Conservation (phyloP, 139 green algal species). For the Coelastrella sp. region DNA sequence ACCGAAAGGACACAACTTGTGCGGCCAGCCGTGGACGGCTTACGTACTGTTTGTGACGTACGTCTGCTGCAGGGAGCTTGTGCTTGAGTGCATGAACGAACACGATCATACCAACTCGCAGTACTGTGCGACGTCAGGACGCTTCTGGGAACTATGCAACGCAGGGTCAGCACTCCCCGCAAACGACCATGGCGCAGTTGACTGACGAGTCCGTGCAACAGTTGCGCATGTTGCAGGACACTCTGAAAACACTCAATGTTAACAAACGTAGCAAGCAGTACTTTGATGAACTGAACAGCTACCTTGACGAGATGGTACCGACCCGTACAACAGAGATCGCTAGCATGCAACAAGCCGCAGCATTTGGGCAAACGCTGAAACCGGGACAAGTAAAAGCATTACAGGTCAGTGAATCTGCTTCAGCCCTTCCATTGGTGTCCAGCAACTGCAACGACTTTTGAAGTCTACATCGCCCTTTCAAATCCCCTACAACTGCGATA, state of each 20-base stretch:
- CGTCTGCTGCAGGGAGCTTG: too few relatives aligned
- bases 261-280: background rate
- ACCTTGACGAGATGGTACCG: constrained; percentile 9
- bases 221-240: background rate
- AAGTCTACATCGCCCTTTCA: background rate
- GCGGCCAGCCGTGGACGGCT: too few relatives aligned
- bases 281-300: background rate
- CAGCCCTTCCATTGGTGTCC: too few relatives aligned
- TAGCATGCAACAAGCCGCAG: constrained; percentile 28
- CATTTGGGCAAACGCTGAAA: constrained; percentile 41
- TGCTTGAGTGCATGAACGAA: too few relatives aligned
- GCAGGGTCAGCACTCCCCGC: too few relatives aligned
- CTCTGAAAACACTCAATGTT: background rate
- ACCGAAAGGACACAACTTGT: too few relatives aligned
- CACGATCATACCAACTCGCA: too few relatives aligned
- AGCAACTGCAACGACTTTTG: background rate
- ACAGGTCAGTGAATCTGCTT: too few relatives aligned
- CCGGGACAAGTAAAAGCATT: constrained; percentile 33
- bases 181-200: constrained; percentile 3
- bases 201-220: constrained; percentile 15
- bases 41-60: too few relatives aligned
- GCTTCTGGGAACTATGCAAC: too few relatives aligned
- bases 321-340: background rate
- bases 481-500: background rate
- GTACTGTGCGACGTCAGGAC: too few relatives aligned